phyloP scores from a whole-genome alignment of 106 monocot species.

The Allium cepa region DNA sequence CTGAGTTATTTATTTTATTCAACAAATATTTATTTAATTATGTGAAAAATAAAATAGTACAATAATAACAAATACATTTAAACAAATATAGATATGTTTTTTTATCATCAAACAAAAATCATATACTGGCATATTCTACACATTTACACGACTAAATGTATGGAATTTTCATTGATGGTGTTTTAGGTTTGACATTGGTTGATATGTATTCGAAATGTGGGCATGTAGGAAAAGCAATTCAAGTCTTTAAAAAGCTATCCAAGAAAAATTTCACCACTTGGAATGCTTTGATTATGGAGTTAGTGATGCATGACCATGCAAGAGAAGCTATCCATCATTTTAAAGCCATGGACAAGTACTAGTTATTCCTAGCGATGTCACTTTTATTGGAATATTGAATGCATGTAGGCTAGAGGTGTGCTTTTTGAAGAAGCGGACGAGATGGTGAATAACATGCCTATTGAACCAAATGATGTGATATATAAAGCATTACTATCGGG shows the following conservation, averaged over 20 bases:
- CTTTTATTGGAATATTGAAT: constrained; percentile 21
- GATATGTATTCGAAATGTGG: constrained; percentile 82
- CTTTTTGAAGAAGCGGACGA: constrained; percentile 17
- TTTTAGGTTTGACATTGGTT: constrained; percentile 44
- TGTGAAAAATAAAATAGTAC: too few species aligned
- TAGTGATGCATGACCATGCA: constrained; percentile 48
- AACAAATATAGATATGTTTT: too few species aligned
- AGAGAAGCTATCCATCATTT: constrained; percentile 39
- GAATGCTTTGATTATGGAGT: constrained; percentile 45
- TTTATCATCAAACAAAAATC: too few species aligned
- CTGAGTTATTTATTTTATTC: too few species aligned
- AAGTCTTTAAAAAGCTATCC: constrained; percentile 39
- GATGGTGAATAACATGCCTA: constrained; percentile 19
- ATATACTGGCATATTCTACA: too few species aligned
- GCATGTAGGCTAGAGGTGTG: constrained; percentile 32
- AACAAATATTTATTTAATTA: too few species aligned
- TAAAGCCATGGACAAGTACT: constrained; percentile 25
- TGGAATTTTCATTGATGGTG: constrained; percentile 33
- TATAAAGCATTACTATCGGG: constrained; percentile 27
- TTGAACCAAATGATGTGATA: constrained; percentile 29
- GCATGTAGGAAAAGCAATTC: constrained; percentile 30
- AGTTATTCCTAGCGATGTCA: constrained; percentile 38
- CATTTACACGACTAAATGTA: constrained; percentile 26
- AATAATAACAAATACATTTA: too few species aligned
- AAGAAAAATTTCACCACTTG: constrained; percentile 38